Conservation (phyloP, 2,329 filamentous ascomycete species). For the Karstenula rhodostoma region DNA sequence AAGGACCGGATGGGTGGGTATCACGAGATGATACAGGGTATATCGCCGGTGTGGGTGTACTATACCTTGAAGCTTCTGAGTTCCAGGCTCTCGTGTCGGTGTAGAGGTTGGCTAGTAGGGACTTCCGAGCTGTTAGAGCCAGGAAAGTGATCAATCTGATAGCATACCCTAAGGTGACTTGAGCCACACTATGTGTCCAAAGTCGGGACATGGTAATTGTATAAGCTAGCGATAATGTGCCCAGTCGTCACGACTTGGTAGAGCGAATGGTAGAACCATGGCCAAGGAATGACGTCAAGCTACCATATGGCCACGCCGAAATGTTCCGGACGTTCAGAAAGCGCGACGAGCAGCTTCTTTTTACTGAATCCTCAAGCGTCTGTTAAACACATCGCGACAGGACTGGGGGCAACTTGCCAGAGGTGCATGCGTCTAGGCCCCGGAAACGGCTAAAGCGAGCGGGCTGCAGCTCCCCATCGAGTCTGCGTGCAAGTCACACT, state of each 20-base stretch:
- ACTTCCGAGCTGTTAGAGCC: neutral
- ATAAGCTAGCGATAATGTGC: neutral
- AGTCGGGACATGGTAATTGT: neutral
- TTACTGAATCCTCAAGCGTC: neutral
- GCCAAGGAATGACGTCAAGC: neutral
- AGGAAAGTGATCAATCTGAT: neutral
- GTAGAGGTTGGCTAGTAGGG: neutral
- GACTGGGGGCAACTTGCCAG: neutral
- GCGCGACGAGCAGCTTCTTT: neutral
- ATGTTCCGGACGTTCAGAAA: neutral
- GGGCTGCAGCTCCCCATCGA: neutral
- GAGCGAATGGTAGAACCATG: neutral
- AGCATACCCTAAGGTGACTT: neutral
- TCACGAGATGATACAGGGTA: constrained; percentile 36
- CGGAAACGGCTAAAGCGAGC: constrained; percentile 6
- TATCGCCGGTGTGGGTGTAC: neutral
- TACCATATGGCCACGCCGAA: neutral
- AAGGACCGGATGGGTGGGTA: constrained; percentile 70
- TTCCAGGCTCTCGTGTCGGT: neutral
- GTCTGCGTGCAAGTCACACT: neutral
- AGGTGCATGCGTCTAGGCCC: neutral
- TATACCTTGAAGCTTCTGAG: neutral
- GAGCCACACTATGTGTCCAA: neutral
- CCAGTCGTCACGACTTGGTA: neutral
- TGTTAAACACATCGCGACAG: neutral